Evolutionary conservation across 78 protist genomes (phyloP), one percentile per base, ranked within the genome.

Genomic region (Tieghemostelium lacteum): DNA sequence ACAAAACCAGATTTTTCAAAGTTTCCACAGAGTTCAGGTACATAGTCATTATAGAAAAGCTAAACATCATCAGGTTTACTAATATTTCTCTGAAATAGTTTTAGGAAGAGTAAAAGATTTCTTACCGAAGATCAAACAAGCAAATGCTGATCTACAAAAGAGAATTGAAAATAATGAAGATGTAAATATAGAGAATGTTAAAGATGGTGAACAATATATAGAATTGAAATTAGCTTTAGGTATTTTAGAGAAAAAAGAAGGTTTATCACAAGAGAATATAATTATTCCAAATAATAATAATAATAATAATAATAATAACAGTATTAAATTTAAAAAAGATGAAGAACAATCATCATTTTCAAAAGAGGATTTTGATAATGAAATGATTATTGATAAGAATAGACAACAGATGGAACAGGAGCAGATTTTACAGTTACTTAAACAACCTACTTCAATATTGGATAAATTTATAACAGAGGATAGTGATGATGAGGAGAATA

Each of bases 131-230:
- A 26, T 83, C 33, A 83, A 83, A 60, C 78, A 83, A 34, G 91
- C 91, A 40, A 83, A 83, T 22, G 36, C 12, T 10, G 52, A 69
- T 29, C 40, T 83, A 42, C 31, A 83, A 31, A 66, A 69, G 52
- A 73, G 58, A 58, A 83, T 83, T 20, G 72, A 83, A 14, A 66
- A 83, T 45, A 50, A 83, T 37, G 91, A 60, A 33, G 86, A 83
- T 69, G 91, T 83, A 7, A 83, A 58, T 69, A 83, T 83, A 58
- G 91, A 83, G 49, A 83, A 69, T 69, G 62, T 83, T n/a, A 66
- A 83, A 69, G 78, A 83, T 17, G 91, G 91, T 45, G 80, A 83
- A 40, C 37, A 66, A 57, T 69, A 83, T 60, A 83, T 83, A 29
- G 60, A 69, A 54, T 69, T 83, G 88, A 78, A 83, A 40, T 55